A percentile compares a stretch with the other conserved stretches of the same genome.
These are phyloP conservation scores for Lipomyces starkeyi DNA, from an alignment of 805 yeast genomes.

Conservation along the genomic window DNA sequence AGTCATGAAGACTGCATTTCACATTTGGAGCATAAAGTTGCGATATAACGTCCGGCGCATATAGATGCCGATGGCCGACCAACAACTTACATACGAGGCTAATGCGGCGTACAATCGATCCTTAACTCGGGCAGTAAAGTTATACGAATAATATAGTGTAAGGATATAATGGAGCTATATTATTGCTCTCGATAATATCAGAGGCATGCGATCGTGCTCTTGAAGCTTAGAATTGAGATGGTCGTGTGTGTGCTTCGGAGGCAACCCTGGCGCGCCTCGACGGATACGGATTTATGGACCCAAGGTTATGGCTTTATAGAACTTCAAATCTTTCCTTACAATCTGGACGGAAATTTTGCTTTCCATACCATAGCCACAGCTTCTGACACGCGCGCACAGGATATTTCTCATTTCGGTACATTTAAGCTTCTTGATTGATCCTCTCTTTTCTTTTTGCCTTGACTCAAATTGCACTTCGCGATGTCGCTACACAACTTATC, in stretches of 20 bases:
- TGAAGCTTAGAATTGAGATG: no score
- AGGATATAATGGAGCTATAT: no score
- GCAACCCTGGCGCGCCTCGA: not conserved
- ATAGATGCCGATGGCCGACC: not conserved
- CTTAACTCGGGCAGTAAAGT: not conserved
- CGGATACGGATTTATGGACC: not conserved
- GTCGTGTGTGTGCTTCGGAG: not conserved
- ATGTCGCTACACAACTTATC: slow-evolving; percentile 53
- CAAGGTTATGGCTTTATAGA: no score
- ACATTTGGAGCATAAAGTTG: no score
- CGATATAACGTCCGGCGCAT: not conserved
- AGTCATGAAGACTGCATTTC: no score
- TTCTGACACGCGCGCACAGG: not conserved
- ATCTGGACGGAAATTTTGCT: not conserved
- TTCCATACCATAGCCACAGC: not conserved
- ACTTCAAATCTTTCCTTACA: not conserved
- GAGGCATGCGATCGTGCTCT: no score
- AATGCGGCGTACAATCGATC: not conserved
- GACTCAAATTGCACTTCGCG: not conserved
- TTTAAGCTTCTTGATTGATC: not conserved
- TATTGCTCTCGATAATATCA: not conserved
- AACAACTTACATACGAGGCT: no score
- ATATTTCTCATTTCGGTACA: not conserved
- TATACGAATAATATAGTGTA: no score
- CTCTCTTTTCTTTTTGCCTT: not conserved